These are phyloP conservation scores for Fomitopsis betulina DNA, from an alignment of 1,284 basidiomycete species.

Conservation along the genomic window DNA sequence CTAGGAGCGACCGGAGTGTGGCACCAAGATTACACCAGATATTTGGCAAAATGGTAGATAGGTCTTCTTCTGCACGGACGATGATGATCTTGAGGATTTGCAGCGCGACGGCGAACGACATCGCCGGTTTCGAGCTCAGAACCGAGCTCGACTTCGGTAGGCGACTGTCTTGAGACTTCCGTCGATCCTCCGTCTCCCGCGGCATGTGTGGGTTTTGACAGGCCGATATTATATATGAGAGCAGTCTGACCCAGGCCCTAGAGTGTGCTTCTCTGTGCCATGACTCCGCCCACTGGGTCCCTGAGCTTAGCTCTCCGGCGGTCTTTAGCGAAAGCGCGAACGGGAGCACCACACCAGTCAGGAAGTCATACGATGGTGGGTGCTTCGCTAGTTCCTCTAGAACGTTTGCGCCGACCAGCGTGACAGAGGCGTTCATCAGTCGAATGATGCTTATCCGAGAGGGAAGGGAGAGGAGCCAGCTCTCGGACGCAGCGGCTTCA, in stretches of 20 bases:
- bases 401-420: constrained; percentile 52
- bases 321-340: constrained; percentile 54
- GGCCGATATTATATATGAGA: constrained; percentile 53
- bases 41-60: constrained; percentile 48
- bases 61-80: constrained; percentile 56
- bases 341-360: constrained; percentile 59
- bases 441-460: constrained; percentile 47
- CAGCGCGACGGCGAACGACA: constrained; percentile 49
- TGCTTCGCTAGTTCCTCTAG: constrained; percentile 54
- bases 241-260: constrained; percentile 60
- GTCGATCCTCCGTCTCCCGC: constrained; percentile 25
- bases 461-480: constrained; percentile 43
- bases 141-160: constrained; percentile 8
- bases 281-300: constrained; percentile 39
- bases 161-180: constrained; percentile 41
- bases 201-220: constrained; percentile 30
- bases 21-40: constrained; percentile 58
- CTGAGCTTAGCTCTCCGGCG: constrained; percentile 38
- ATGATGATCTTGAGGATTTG: constrained; percentile 71
- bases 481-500: constrained; percentile 49
- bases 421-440: constrained; percentile 49
- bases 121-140: constrained; percentile 31
- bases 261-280: constrained; percentile 41
- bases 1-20: constrained; percentile 45
- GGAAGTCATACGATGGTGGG: constrained; percentile 50